phyloP scores from a whole-genome alignment of 768 basidiomycete species.

The Hypholoma sublateritium region DNA sequence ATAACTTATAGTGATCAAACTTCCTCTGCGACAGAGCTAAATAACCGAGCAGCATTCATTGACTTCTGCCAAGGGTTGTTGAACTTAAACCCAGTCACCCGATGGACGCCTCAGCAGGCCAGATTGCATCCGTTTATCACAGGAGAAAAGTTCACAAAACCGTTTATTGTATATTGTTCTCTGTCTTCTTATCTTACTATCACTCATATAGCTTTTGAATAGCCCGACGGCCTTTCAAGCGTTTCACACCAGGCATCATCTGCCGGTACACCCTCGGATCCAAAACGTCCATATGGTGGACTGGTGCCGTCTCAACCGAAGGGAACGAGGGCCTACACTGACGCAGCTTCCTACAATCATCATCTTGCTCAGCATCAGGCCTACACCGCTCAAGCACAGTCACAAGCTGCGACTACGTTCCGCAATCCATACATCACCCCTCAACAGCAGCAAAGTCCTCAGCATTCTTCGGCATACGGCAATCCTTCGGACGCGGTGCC shows the following conservation, averaged over 20 bases:
- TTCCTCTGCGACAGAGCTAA: constrained; percentile 63
- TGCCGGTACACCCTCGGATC: constrained; percentile 43
- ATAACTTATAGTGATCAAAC: background rate
- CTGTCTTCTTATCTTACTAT: constrained; percentile 9
- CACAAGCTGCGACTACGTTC: constrained; percentile 70
- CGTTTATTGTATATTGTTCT: constrained; percentile 64
- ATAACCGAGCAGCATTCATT: constrained; percentile 92
- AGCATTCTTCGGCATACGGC: constrained; percentile 27
- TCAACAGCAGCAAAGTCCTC: constrained; percentile 21
- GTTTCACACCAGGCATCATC: constrained; percentile 30
- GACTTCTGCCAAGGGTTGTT: constrained; percentile 96
- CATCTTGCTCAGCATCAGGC: constrained; percentile 94
- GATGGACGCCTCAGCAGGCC: constrained; percentile 98
- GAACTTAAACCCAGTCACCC: constrained; percentile 89
- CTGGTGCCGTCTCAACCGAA: constrained; percentile 88
- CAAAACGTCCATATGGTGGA: constrained; percentile 92
- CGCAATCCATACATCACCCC: constrained; percentile 81
- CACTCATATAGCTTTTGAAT: background rate
- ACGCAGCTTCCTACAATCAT: constrained; percentile 93
- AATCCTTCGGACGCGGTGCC: constrained; percentile 25
- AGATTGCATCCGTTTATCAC: constrained; percentile 96
- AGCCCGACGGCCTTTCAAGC: constrained; percentile 54
- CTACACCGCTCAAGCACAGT: constrained; percentile 84
- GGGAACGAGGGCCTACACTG: constrained; percentile 82
- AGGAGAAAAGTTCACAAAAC: constrained; percentile 91